phyloP scores from a whole-genome alignment of 768 basidiomycete genomes.

The Mycena kentingensis region DNA sequence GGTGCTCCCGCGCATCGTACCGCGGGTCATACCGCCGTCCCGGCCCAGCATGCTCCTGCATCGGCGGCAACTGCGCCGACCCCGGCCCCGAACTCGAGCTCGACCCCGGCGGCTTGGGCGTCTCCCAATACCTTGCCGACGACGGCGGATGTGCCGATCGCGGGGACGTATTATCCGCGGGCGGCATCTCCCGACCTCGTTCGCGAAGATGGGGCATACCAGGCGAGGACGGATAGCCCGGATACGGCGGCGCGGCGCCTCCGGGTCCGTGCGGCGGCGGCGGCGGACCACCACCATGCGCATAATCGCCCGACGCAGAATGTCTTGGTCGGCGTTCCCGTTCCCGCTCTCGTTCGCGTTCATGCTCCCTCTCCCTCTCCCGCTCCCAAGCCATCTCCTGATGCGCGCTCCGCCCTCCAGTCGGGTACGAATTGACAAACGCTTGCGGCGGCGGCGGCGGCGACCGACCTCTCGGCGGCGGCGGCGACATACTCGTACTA shows the following conservation, averaged over 20 bases:
- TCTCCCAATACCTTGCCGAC: slow-evolving; percentile 62
- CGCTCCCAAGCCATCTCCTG: slow-evolving; percentile 53
- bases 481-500: slow-evolving; percentile 64
- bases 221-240: slow-evolving; percentile 38
- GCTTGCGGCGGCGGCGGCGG: slow-evolving; percentile 51
- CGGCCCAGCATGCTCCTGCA: slow-evolving; percentile 34
- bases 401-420: slow-evolving; percentile 34
- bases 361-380: slow-evolving; percentile 41
- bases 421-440: slow-evolving; percentile 38
- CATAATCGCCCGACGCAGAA: slow-evolving; percentile 37
- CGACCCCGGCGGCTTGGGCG: slow-evolving; percentile 50
- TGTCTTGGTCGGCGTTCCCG: slow-evolving; percentile 46
- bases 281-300: slow-evolving; percentile 21
- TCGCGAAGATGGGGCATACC: background rate
- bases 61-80: slow-evolving; percentile 34
- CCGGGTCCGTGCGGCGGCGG: slow-evolving; percentile 29
- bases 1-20: slow-evolving; percentile 50
- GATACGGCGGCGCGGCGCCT: slow-evolving; percentile 38
- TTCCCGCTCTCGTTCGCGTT: slow-evolving; percentile 28
- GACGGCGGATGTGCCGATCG: slow-evolving; percentile 41
- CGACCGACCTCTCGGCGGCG: slow-evolving; percentile 53
- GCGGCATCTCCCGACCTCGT: slow-evolving; percentile 33
- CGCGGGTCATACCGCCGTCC: slow-evolving; percentile 70
- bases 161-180: slow-evolving; percentile 66
- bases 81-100: no score